Conservation (phyloP, 2,329 filamentous ascomycete genomes). For the Ascochyta rabiei region DNA sequence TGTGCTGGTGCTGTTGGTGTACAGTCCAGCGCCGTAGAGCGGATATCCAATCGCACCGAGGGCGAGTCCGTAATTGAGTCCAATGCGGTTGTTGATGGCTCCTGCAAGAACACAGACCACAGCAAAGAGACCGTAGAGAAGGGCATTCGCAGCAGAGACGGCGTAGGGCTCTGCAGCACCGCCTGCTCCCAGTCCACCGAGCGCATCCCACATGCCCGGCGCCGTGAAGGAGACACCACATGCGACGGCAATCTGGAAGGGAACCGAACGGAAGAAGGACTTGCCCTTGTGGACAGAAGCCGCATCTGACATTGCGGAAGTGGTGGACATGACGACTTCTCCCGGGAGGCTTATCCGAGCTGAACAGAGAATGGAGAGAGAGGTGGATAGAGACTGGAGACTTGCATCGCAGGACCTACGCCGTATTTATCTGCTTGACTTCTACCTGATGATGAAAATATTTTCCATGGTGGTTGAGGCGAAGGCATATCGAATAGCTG, state of each 20-base stretch:
- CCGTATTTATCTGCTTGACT: conserved; percentile 7
- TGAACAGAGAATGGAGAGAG: background rate
- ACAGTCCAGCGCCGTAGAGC: conserved; percentile 50
- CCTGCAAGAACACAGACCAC: conserved; percentile 42
- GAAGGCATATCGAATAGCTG: conserved; percentile 13
- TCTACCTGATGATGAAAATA: conserved; percentile 4
- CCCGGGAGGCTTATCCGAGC: conserved; percentile 4
- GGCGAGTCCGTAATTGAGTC: conserved; percentile 44
- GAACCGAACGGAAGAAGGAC: conserved; percentile 40
- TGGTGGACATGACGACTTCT: conserved; percentile 4
- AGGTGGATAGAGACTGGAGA: background rate
- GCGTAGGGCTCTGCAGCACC: conserved; percentile 43
- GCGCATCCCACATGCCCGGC: conserved; percentile 46
- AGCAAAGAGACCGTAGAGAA: conserved; percentile 43
- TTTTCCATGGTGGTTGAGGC: conserved; percentile 25
- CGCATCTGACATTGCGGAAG: conserved; percentile 4
- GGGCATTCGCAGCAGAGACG: conserved; percentile 42
- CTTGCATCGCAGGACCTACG: conserved; percentile 1
- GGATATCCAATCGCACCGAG: conserved; percentile 53
- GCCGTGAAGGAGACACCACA: conserved; percentile 44
- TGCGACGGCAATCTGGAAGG: conserved; percentile 43
- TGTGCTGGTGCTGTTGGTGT: conserved; percentile 47
- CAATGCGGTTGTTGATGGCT: conserved; percentile 48
- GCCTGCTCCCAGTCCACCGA: conserved; percentile 42
- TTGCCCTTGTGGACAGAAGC: conserved; percentile 24